Base-by-base conservation (phyloP, 768 basidiomycete genomes). In the Trametes sanguinea region DNA sequence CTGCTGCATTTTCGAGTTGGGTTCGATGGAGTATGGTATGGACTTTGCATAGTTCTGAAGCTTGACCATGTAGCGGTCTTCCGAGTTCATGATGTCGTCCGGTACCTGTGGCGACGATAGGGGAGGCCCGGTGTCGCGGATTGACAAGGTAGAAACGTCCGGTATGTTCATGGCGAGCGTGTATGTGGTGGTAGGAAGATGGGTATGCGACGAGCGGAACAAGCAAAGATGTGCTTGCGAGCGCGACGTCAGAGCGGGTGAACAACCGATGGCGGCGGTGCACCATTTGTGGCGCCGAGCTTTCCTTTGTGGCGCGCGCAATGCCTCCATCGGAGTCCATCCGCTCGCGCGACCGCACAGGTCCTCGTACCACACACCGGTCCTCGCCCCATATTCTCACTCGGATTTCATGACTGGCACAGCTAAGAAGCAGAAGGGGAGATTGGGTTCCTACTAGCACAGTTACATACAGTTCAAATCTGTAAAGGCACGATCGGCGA, bases 11-110 rank as follows among this genome's bases (percentile, higher is more conserved):
- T 83, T 83, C n/a, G 84, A 81, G 63, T 88, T 80, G 2, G 89
- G 77, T 71, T 95, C 93, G 60, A 89, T 83, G 16, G 85, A 79
- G 72, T 94, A 94, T 1, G 93, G 92, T 37, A 95, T 72, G 13
- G 82, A 83, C 51, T 76, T 75, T 33, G 86, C 85, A 74, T 89
- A 88, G 57, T 76, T 77, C 72, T 81, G 82, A 45, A 90, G 76
- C 70, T 88, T 90, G 63, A 76, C 75, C 72, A 85, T 76, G 70
- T 81, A 81, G 13, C 71, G 78, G 67, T 85, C 83, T 33, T 79
- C 76, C 14, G 73, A 64, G 32, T 74, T 30, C 46, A 65, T 55
- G 44, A 72, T 72, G 58, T 77, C 75, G 55, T 75, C 67, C 35
- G 75, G 72, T 53, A 74, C 71, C 47, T 53, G 46, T 22, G 69